These are phyloP conservation scores for Fusarium nematophilum DNA, from an alignment of 2,329 filamentous ascomycete species.

Conservation along the genomic window DNA sequence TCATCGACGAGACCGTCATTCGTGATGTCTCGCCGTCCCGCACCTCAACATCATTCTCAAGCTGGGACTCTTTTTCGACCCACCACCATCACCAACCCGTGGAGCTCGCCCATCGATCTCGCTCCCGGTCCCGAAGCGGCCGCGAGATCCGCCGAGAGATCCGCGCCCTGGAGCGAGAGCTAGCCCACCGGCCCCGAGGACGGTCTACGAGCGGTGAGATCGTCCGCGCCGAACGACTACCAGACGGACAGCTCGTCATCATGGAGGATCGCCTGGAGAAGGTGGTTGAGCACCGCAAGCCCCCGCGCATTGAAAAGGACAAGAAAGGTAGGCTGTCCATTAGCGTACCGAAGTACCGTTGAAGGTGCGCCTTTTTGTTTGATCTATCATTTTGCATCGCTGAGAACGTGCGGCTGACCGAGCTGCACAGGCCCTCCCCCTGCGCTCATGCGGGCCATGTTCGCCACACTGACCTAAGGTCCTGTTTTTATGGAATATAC, in stretches of 20 bases:
- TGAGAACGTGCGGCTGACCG: conserved; percentile 47
- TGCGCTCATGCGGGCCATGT: conserved; percentile 74
- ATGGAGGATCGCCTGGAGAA: conserved; percentile 70
- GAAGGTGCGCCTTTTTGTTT: conserved; percentile 59
- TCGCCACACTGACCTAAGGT: conserved; percentile 73
- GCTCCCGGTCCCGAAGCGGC: conserved; percentile 59
- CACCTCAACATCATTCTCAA: conserved; percentile 50
- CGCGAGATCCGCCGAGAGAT: conserved; percentile 80
- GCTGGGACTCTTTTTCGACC: conserved; percentile 46
- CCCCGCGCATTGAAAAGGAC: conserved; percentile 83
- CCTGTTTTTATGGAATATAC: not conserved
- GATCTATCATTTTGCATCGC: conserved; percentile 19
- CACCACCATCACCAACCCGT: conserved; percentile 44
- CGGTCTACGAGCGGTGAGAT: conserved; percentile 61
- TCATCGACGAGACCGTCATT: conserved; percentile 59
- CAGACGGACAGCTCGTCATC: conserved; percentile 71
- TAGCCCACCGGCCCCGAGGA: conserved; percentile 51
- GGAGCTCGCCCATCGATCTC: conserved; percentile 57
- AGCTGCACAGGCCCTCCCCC: conserved; percentile 69
- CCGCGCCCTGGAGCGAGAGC: conserved; percentile 70
- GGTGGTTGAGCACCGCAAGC: conserved; percentile 64
- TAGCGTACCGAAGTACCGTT: conserved; percentile 78
- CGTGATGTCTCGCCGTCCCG: conserved; percentile 63
- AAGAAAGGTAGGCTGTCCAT: conserved; percentile 96
- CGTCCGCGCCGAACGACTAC: conserved; percentile 66